Evolutionary conservation across 1,284 basidiomycete genomes (phyloP).

Genomic region (Tilletia caries): DNA sequence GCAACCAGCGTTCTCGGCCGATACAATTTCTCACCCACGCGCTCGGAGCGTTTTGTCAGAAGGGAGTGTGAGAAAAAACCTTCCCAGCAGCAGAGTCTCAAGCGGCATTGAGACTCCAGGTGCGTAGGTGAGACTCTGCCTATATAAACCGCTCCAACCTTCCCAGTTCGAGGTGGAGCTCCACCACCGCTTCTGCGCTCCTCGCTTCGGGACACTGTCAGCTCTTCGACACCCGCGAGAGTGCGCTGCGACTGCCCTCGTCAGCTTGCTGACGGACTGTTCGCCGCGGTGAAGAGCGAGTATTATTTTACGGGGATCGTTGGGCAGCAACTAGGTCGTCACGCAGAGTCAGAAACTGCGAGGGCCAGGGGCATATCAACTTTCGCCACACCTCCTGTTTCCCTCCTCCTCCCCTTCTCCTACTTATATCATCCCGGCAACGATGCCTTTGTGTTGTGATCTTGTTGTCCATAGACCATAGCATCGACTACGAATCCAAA

Average conservation of each 20-base stretch:
- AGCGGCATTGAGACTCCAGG: no score
- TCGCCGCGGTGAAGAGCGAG: constrained; percentile 6
- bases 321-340: constrained; percentile 12
- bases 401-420: neutral
- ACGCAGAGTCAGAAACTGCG: constrained; percentile 2
- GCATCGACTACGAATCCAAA: neutral
- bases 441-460: no score
- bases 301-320: neutral
- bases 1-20: no score
- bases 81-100: no score
- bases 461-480: no score
- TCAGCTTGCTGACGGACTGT: neutral
- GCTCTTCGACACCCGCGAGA: neutral
- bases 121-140: no score
- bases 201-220: constrained; percentile 1
- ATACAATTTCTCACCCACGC: no score
- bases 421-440: no score
- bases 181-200: neutral
- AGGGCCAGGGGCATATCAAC: constrained; percentile 12
- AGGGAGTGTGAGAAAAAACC: no score
- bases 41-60: no score
- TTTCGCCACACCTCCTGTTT: constrained; percentile 3
- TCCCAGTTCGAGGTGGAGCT: no score
- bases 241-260: constrained; percentile 2
- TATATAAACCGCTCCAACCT: no score